Conservation (phyloP, 495 filamentous ascomycete genomes). For the Xylaria grammica region DNA sequence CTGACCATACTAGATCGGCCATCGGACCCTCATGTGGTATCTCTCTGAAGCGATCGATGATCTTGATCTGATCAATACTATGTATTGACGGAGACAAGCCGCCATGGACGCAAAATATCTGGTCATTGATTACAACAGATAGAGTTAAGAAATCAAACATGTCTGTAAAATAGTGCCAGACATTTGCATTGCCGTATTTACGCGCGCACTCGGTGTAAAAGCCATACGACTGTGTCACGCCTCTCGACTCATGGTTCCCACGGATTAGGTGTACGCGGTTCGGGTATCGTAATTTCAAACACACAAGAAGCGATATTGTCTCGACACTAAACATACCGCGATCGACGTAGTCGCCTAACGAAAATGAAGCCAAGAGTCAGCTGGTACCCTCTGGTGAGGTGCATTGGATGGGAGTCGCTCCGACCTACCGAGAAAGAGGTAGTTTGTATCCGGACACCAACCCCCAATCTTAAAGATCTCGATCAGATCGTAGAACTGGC, state of each 20-base stretch:
- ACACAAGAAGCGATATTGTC: constrained; percentile 94
- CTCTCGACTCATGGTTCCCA: constrained; percentile 95
- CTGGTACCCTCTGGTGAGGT: neutral
- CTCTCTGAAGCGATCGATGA: constrained; percentile 97
- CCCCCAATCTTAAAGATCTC: constrained; percentile 99
- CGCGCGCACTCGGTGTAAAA: constrained; percentile 98
- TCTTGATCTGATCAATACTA: constrained; percentile 98
- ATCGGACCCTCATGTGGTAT: constrained; percentile 98
- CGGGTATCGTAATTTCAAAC: constrained; percentile 92
- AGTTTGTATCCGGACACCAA: constrained; percentile 95
- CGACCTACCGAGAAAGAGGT: constrained; percentile 86
- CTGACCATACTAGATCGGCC: constrained; percentile 99
- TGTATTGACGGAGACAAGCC: constrained; percentile 94
- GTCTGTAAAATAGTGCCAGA: constrained; percentile 99
- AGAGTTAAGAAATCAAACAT: constrained; percentile 99
- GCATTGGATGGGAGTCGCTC: constrained; percentile 6
- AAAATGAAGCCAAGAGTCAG: constrained; percentile 1
- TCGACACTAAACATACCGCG: constrained; percentile 96
- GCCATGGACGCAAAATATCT: constrained; percentile 98
- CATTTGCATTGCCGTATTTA: constrained; percentile 97
- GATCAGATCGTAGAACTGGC: constrained; percentile 97
- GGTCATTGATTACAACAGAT: constrained; percentile 95
- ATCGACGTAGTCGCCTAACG: constrained; percentile 91
- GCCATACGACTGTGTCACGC: constrained; percentile 97
- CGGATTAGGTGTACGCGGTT: constrained; percentile 90